phyloP scores from a whole-genome alignment of 805 yeast genomes.

The Scheffersomyces coipomensis region DNA sequence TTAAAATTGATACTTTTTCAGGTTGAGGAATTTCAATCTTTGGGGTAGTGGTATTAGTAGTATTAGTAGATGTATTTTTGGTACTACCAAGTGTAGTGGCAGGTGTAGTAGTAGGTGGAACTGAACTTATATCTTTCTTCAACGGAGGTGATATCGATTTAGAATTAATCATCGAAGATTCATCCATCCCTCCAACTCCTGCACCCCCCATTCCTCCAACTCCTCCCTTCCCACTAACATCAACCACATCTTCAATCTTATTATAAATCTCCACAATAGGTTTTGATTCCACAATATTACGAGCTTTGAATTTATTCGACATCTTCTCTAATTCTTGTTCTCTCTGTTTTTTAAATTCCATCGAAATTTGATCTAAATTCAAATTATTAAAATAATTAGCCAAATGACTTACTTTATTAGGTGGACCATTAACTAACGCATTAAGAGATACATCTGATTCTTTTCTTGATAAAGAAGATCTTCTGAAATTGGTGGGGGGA shows the following conservation, averaged over 20 bases:
- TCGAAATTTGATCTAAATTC: constrained; percentile 76
- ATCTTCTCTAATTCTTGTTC: constrained; percentile 68
- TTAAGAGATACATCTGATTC: constrained; percentile 12
- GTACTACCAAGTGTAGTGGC: not conserved
- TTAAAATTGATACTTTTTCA: constrained; percentile 76
- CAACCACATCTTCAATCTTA: constrained; percentile 85
- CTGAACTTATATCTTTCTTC: constrained; percentile 4
- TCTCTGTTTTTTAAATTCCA: constrained; percentile 85
- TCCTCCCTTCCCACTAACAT: constrained; percentile 25
- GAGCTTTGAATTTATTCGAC: constrained; percentile 62
- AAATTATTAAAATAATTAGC: constrained; percentile 69
- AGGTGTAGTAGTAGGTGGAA: not conserved
- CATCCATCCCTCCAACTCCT: constrained; percentile 1
- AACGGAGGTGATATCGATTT: not conserved
- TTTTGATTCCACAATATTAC: constrained; percentile 68
- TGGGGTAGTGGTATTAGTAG: not conserved
- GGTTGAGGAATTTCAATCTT: constrained; percentile 35
- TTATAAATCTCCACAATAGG: constrained; percentile 92
- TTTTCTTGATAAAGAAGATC: constrained; percentile 7
- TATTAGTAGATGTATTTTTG: not conserved
- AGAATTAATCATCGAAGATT: constrained; percentile 5
- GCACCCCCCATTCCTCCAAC: not conserved
- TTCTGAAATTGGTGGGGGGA: not conserved
- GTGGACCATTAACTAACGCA: constrained; percentile 1
- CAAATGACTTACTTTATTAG: constrained; percentile 53